Evolutionary conservation across 164 flowering plant genomes (phyloP).

Genomic region (Vitis vinifera): DNA sequence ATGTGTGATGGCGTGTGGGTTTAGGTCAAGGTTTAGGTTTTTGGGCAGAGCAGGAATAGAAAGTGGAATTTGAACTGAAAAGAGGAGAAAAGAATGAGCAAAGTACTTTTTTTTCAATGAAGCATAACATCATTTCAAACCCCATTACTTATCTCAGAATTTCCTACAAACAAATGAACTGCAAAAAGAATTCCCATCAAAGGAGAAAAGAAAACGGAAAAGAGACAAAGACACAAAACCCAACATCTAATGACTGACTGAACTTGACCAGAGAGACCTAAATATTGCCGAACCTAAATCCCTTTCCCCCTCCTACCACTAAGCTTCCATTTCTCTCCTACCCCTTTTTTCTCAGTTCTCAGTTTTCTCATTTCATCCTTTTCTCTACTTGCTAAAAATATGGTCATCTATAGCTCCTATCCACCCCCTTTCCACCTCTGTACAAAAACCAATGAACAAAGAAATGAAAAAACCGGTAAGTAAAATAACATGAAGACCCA

Average conservation of each 20-base stretch:
- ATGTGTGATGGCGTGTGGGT: too few relatives aligned
- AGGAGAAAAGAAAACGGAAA: constrained; percentile 16
- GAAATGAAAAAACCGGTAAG: constrained; percentile 21
- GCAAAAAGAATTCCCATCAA: constrained; percentile 62
- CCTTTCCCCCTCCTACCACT: background rate
- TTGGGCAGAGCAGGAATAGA: background rate
- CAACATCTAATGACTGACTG: constrained; percentile 18
- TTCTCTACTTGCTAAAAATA: constrained; percentile 26
- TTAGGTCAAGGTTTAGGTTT: too few relatives aligned
- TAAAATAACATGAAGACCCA: background rate
- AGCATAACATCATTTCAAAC: constrained; percentile 16
- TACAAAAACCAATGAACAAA: constrained; percentile 58
- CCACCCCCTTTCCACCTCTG: constrained; percentile 38
- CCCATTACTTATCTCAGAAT: constrained; percentile 28
- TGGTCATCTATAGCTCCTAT: constrained; percentile 38
- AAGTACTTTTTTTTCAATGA: background rate
- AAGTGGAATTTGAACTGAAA: background rate
- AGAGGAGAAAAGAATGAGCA: background rate
- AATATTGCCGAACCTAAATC: background rate
- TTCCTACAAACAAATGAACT: constrained; percentile 53
- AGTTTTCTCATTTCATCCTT: constrained; percentile 2
- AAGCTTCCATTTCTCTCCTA: constrained; percentile 12
- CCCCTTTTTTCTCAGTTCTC: constrained; percentile 3
- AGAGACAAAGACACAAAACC: constrained; percentile 20
- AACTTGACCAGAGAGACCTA: background rate